These are phyloP conservation scores for Lonicera japonica DNA, from an alignment of 129 eudicot genomes.

Conservation along the genomic window DNA sequence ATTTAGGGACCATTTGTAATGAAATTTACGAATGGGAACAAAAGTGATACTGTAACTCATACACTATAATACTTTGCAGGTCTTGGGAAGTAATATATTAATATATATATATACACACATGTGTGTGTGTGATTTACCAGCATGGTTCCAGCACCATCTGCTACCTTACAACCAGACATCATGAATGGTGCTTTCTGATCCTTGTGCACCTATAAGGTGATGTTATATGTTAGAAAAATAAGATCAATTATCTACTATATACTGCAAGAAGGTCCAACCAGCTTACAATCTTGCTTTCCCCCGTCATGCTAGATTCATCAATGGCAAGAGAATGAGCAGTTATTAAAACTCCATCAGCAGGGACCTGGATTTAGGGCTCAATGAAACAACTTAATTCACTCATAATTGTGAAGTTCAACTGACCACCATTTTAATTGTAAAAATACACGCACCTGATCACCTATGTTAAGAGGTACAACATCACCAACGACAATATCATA, in stretches of 20 bases:
- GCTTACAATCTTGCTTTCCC: constrained; percentile 99
- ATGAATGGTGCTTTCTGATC: constrained; percentile 77
- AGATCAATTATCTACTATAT: constrained; percentile 1
- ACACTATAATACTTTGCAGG: no score
- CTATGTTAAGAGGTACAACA: constrained; percentile 86
- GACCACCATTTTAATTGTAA: constrained; percentile 1
- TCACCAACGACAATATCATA: constrained; percentile 92
- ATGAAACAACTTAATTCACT: background rate
- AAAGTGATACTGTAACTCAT: background rate
- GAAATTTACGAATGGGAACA: background rate
- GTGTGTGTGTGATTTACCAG: constrained; percentile 42
- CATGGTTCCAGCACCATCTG: constrained; percentile 96
- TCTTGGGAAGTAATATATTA: no score
- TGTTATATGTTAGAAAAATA: constrained; percentile 11
- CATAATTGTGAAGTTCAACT: background rate
- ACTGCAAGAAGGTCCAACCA: constrained; percentile 23
- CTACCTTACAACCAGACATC: constrained; percentile 95
- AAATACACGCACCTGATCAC: constrained; percentile 64
- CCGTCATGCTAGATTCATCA: constrained; percentile 99
- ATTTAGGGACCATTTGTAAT: background rate
- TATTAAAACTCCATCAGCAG: constrained; percentile 85
- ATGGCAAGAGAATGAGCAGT: constrained; percentile 83
- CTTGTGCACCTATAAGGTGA: constrained; percentile 55
- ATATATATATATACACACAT: no score
- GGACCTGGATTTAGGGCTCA: constrained; percentile 44